Evolutionary conservation across 768 basidiomycete species (phyloP), one percentile per base, ranked within the genome.

Genomic region (Boletus edulis): DNA sequence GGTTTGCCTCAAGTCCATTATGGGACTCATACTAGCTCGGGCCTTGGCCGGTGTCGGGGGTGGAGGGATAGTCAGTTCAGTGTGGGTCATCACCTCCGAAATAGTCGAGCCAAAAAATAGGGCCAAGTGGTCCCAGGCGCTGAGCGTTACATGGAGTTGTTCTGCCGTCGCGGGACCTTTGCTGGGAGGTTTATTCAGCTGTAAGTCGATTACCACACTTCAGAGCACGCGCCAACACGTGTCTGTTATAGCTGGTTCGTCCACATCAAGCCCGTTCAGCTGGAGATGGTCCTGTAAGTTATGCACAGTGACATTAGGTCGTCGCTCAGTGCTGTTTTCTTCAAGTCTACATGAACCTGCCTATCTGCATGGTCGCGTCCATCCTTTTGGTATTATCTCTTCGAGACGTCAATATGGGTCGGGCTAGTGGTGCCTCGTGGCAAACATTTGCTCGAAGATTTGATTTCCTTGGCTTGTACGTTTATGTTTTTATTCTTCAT

Each of bases 241-340:
- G 51, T 62, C 65, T 59, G 31, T 64, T 48, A 40, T 34, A 73
- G 67, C 71, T 51, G 68, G 68, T 51, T 56, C 64, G 24, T 49
- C 46, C 27, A n/a, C 42, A 20, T 62, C 63, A 31, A 53, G 48
- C 29, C 43, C 48, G 34, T 61, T 87, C 51, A 83, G 76, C 63
- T 94, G 91, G 91, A 78, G 91, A 79, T 93, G 88, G 86, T 87
- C 83, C 49, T 94, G 91, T 93, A 72, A 74, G 91, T 78, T 18
- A 37, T 32, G 27, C 17, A 55, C 20, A 20, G 13, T 54, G 12
- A 40, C 58, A 32, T 18, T 56, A 57, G 57, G 51, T 57, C 46
- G n/a, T 51, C 53, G 47, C 59, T 58, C 54, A 64, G 62, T 54
- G 47, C 47, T 29, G 45, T 50, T 47, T 46, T 48, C 42, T 14